Conservation (phyloP, 768 basidiomycete genomes). For the Russula emetica region DNA sequence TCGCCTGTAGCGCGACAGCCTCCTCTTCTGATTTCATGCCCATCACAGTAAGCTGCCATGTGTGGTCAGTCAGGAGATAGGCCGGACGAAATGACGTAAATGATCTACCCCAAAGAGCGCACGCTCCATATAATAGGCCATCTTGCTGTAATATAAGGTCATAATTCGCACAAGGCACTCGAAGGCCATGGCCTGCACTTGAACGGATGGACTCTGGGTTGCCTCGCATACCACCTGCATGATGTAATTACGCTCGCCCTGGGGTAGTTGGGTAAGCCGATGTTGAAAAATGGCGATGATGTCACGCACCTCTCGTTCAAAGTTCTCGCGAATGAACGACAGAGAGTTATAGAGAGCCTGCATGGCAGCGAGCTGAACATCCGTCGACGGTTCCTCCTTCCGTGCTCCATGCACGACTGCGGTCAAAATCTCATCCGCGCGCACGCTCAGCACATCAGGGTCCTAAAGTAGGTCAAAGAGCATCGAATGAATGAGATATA, state of each 20-base stretch:
- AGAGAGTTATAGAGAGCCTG: conserved; percentile 91
- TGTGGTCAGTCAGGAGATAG: conserved; percentile 13
- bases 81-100: conserved; percentile 5
- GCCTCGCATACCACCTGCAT: conserved; percentile 99
- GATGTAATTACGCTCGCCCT: conserved; percentile 99
- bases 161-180: conserved; percentile 95
- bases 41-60: conserved; percentile 79
- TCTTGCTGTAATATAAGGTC: conserved; percentile 98
- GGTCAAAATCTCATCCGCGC: conserved; percentile 96
- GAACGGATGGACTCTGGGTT: conserved; percentile 74
- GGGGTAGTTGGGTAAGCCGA: conserved; percentile 15
- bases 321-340: conserved; percentile 96
- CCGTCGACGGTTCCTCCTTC: conserved; percentile 86
- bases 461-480: conserved; percentile 50
- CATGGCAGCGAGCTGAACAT: conserved; percentile 92
- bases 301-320: conserved; percentile 83
- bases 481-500: not conserved
- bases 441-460: conserved; percentile 83
- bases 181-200: conserved; percentile 93
- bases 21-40: conserved; percentile 96
- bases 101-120: conserved; percentile 88
- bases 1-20: conserved; percentile 88
- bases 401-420: conserved; percentile 97
- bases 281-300: not conserved
- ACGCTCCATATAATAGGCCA: conserved; percentile 99